Percentiles rank a stretch among this genome's conserved stretches.
Evolutionary conservation across 73 alveolate species (phyloP).

Genomic region (Urostyla sp.): DNA sequence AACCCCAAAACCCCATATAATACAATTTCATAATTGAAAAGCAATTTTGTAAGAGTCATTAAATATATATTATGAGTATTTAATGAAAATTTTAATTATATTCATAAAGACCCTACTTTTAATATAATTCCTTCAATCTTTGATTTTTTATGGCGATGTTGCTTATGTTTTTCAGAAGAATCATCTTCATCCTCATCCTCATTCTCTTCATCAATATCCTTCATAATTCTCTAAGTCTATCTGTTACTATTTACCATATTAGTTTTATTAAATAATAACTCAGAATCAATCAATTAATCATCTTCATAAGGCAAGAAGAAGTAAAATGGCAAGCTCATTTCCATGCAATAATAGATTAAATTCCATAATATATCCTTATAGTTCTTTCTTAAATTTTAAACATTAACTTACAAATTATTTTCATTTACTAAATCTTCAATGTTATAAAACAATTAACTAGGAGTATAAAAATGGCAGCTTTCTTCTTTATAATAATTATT

Average conservation of each 20-base stretch:
- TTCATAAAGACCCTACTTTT: background rate
- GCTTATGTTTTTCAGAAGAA: background rate
- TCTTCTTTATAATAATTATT: too few relatives aligned
- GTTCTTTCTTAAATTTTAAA: background rate
- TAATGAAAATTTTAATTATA: too few relatives aligned
- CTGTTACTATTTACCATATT: constrained; percentile 5
- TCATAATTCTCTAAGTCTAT: constrained; percentile 6
- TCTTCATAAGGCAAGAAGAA: constrained; percentile 81
- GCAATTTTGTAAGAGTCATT: too few relatives aligned
- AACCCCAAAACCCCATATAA: too few relatives aligned
- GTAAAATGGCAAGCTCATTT: constrained; percentile 74
- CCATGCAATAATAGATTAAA: constrained; percentile 73
- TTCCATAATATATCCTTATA: constrained; percentile 72
- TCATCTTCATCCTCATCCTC: constrained; percentile 46
- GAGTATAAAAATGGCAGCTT: too few relatives aligned
- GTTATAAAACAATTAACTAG: too few relatives aligned
- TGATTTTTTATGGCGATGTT: background rate
- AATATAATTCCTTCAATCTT: background rate
- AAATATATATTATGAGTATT: too few relatives aligned
- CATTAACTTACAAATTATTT: constrained; percentile 19
- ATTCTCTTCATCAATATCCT: constrained; percentile 34
- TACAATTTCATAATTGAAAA: too few relatives aligned
- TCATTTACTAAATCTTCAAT: constrained; percentile 30
- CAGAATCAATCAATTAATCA: constrained; percentile 55
- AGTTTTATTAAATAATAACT: constrained; percentile 23